Conservation (phyloP, 2,329 filamentous ascomycete genomes). For the Colletotrichum sp. region DNA sequence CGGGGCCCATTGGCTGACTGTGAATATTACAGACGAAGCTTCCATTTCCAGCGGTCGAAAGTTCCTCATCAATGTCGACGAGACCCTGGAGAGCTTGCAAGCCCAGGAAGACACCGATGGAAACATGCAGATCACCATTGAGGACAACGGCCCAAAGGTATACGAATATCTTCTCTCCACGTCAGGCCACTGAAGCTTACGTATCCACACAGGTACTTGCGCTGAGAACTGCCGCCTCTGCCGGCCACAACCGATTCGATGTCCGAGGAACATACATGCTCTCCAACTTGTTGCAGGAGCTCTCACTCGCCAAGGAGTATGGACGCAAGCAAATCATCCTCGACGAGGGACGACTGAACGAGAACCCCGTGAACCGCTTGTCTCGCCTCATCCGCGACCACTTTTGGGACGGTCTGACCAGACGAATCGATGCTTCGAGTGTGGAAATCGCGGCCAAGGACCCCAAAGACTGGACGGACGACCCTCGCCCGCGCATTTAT, state of each 20-base stretch:
- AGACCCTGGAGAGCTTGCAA: conserved; percentile 79
- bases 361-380: conserved; percentile 91
- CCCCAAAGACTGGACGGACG: conserved; percentile 93
- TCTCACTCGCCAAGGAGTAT: conserved; percentile 90
- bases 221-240: conserved; percentile 83
- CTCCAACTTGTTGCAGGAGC: conserved; percentile 93
- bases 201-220: conserved; percentile 70
- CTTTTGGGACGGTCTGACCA: conserved; percentile 92
- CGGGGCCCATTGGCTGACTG: background rate
- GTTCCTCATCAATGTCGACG: conserved; percentile 86
- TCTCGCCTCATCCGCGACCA: conserved; percentile 85
- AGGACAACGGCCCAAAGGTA: conserved; percentile 92
- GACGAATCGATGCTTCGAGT: conserved; percentile 86
- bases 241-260: conserved; percentile 86
- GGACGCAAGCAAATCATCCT: conserved; percentile 89
- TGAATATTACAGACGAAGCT: conserved; percentile 68
- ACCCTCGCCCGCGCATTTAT: conserved; percentile 91
- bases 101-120: conserved; percentile 90
- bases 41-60: conserved; percentile 67
- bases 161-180: conserved; percentile 3
- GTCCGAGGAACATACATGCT: conserved; percentile 97
- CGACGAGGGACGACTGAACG: conserved; percentile 88
- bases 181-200: conserved; percentile 1
- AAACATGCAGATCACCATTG: conserved; percentile 97
- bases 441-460: conserved; percentile 88